These are phyloP conservation scores for Amoebophrya sp. DNA, from an alignment of 169 alveolate genomes.

Conservation along the genomic window DNA sequence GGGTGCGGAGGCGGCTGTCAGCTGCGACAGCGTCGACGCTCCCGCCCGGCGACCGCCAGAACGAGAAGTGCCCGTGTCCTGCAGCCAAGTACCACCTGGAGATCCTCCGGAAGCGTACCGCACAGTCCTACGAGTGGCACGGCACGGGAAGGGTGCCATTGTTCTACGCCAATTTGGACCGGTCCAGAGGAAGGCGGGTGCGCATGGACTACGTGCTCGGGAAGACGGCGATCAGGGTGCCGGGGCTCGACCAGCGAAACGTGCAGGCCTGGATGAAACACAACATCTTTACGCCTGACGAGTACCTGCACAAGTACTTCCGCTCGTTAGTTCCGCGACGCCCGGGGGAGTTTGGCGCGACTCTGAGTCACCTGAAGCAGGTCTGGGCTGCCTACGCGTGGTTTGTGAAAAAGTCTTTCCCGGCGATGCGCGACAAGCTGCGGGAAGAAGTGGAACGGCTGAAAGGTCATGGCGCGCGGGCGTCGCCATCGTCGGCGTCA, in stretches of 20 bases:
- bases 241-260: neutral
- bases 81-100: neutral
- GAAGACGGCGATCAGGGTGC: too few relatives aligned
- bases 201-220: neutral
- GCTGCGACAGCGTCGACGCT: too few relatives aligned
- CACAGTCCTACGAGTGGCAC: neutral
- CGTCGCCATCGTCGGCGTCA: too few relatives aligned
- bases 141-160: neutral
- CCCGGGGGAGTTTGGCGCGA: neutral
- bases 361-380: neutral
- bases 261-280: neutral
- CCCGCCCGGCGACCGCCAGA: too few relatives aligned
- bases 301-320: neutral
- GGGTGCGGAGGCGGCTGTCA: too few relatives aligned
- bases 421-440: neutral
- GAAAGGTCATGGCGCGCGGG: too few relatives aligned
- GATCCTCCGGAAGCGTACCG: neutral
- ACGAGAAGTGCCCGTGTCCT: too few relatives aligned
- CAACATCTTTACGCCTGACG: neutral
- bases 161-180: slow-evolving; percentile 1
- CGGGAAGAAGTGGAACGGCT: too few relatives aligned
- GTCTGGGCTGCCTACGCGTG: neutral
- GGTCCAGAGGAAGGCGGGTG: neutral
- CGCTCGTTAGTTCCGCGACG: neutral
- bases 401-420: neutral